Evolutionary conservation across 163 green algal genomes (phyloP).

Genomic region (Chlamydomonas reinhardtii): DNA sequence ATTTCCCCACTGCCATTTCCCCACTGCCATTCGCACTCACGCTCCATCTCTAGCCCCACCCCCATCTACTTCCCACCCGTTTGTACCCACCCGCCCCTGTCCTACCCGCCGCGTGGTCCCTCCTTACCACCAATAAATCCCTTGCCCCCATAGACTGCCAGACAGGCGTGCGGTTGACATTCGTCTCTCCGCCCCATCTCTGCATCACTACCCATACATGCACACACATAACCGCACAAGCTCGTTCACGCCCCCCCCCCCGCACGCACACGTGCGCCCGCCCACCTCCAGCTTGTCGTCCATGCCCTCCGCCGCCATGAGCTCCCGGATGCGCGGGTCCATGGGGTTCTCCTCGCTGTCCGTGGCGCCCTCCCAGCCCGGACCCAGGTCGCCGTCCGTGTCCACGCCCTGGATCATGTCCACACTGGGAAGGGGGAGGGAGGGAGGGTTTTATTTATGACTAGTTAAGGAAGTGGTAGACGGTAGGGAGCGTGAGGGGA

Average conservation of each 20-base stretch:
- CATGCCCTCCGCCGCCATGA: slow-evolving; percentile 21
- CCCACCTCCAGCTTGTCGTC: slow-evolving; percentile 38
- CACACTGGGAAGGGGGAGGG: background rate
- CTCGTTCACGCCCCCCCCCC: too few species aligned
- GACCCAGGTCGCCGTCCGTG: slow-evolving; percentile 58
- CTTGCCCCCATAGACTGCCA: too few species aligned
- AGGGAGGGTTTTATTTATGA: background rate
- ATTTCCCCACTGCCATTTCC: too few species aligned
- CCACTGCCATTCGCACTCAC: too few species aligned
- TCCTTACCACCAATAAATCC: too few species aligned
- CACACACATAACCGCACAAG: background rate
- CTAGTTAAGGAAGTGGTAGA: background rate
- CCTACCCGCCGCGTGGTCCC: too few species aligned
- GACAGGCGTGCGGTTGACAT: too few species aligned
- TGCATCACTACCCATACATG: too few species aligned
- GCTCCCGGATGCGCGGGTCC: slow-evolving; percentile 23
- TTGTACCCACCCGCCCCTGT: too few species aligned
- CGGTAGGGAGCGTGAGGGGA: background rate
- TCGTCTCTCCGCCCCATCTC: too few species aligned
- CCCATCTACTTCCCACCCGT: too few species aligned
- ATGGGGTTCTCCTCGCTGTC: slow-evolving; percentile 47
- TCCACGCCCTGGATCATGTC: slow-evolving; percentile 54
- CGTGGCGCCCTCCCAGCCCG: slow-evolving; percentile 56
- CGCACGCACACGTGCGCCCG: background rate
- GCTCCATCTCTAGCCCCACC: too few species aligned